Evolutionary conservation across 441 rosid species (phyloP), one percentile per base, ranked within the genome.

Genomic region (Eutrema salsugineum): DNA sequence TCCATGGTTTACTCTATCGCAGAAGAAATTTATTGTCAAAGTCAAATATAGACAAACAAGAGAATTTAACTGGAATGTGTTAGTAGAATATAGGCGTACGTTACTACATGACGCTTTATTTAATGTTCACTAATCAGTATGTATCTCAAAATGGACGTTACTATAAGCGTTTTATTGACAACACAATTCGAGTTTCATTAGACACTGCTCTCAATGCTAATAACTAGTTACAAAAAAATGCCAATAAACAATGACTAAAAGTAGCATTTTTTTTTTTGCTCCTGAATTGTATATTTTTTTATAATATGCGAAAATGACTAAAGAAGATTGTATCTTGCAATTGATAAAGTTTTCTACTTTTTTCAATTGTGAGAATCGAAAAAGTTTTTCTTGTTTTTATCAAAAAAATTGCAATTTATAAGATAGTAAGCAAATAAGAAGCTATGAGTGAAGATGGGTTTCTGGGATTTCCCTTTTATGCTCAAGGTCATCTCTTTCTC

Each of bases 261-360:
- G 2, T 24, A 24, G 2, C 27, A 24, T 24, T 24, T 24, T 24
- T 24, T 24, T 24, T 24, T 24, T 24, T 24, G 27, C 44, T 19
- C 38, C 30, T 38, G 9, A 57, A 58, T 16, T 48, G 10, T 39
- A 6, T n/a, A 22, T 57, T 57, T n/a, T 35, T 57, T 57, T 22
- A 20, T 33, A 59, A 11, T 48, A 38, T 30, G 38, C 27, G 59
- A 69, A 11, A 24, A 24, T 30, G 51, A 19, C 5, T 46, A 9
- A 65, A 58, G 16, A 28, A 57, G 1, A 27, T 5, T 75, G 70
- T 62, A 62, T 27, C 79, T 75, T 75, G 75, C 65, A 55, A 36
- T 11, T 46, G 70, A 68, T 61, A 75, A 75, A 62, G 79, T 49
- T 38, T 10, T 19, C 5, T 57, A 55, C 44, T 15, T 27, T 14